Evolutionary conservation across 176 grass and related monocot species (phyloP).

Genomic region (Olyra latifolia): DNA sequence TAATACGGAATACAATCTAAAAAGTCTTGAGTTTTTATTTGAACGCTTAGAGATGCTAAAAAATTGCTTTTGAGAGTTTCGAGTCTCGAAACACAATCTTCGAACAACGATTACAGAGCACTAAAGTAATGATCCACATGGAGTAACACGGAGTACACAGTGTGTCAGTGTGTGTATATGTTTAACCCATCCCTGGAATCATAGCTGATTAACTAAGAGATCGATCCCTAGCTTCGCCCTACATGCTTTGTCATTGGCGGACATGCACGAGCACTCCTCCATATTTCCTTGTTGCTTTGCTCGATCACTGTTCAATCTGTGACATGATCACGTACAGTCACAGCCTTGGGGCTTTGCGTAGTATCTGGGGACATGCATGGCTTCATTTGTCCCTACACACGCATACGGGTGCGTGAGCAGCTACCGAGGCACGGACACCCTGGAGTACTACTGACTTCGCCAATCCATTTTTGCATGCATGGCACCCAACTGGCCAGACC

Average conservation of each 20-base stretch:
- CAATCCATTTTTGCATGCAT: slow-evolving; percentile 35
- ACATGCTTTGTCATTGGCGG: slow-evolving; percentile 7
- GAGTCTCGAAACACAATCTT: no score
- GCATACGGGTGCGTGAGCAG: not conserved
- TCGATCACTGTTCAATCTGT: slow-evolving; percentile 9
- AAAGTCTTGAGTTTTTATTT: no score
- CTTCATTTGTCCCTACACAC: slow-evolving; percentile 21
- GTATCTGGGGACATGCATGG: slow-evolving; percentile 30
- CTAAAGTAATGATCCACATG: no score
- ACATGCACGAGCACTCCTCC: slow-evolving; percentile 25
- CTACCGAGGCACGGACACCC: slow-evolving; percentile 17
- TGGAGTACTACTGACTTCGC: slow-evolving; percentile 29
- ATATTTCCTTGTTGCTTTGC: slow-evolving; percentile 29
- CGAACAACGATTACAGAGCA: no score
- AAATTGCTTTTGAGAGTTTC: no score
- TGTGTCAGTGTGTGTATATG: no score
- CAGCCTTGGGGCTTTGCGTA: not conserved
- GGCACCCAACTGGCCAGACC: not conserved
- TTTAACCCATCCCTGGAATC: not conserved
- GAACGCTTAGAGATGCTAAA: no score
- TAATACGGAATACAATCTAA: no score
- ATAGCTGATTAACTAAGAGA: not conserved
- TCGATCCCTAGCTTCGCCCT: no score
- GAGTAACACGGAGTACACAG: no score
- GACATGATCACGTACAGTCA: slow-evolving; percentile 20